Base-by-base conservation (phyloP, 2,329 filamentous ascomycete genomes). In the Phyllosticta ampelicida region DNA sequence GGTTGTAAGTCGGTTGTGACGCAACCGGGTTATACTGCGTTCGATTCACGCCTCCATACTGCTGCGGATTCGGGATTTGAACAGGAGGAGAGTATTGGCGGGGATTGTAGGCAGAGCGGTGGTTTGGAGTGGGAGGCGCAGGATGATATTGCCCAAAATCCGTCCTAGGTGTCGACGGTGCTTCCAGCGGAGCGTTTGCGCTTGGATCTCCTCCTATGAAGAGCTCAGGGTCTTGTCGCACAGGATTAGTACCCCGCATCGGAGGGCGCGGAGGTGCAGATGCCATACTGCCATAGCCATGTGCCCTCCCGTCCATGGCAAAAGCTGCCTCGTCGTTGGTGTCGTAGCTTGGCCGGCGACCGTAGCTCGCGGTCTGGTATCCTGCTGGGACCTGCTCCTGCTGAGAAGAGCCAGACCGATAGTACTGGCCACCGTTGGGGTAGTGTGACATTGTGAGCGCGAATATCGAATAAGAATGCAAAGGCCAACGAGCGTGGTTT, bases 301-400 rank as follows among this genome's bases (percentile, higher is more conserved):
- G 70, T 59, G 66, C 50, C 20, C 67, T 68, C 58, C 60, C 74
- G 71, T 59, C 75, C 66, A 21, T 65, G 73, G 58, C 84, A 51
- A 56, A 82, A 53, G 75, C 73, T 53, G 78, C 76, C 69, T 92
- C 87, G 70, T 94, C 89, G 63, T 86, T 87, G 63, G 80, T 83
- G 70, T 90, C 85, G 75, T 89, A 90, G 75, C 86, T 92, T 53
- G 82, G 80, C 63, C 83, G 80, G 63, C 87, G 79, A 44, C 36
- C 36, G 36, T 44, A 44, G 36, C 36, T 44, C 36, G 36, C 36
- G 60, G 74, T 74, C 57, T 70, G 69, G 60, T 72, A 71, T 51
- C 67, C 68, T 60, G 62, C 61, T 51, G 72, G 66, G 60, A 70
- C 70, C 54, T 73, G 70, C 56, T 67, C 71, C 59, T 73, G 70